A percentile compares a stretch with the other conserved stretches of the same genome.
phyloP scores from a whole-genome alignment of 2,329 filamentous ascomycete genomes.

The Calycina herbarum region DNA sequence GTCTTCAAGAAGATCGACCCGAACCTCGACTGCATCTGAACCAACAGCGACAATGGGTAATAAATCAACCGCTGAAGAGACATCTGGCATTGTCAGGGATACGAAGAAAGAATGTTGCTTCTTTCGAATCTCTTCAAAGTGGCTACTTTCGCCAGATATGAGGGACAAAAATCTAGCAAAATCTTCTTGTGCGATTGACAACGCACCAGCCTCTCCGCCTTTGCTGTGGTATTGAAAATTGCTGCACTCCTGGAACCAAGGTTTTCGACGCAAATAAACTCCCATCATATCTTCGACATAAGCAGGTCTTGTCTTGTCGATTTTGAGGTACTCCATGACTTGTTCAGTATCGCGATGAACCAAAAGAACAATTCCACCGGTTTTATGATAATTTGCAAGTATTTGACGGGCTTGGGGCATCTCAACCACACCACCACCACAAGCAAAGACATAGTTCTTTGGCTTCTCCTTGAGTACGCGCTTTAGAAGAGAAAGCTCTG shows the following conservation, averaged over 20 bases:
- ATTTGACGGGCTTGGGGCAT: constrained; percentile 75
- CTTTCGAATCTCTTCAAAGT: constrained; percentile 55
- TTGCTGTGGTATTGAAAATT: constrained; percentile 93
- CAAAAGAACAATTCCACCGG: constrained; percentile 80
- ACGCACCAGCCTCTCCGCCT: constrained; percentile 41
- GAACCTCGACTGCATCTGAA: constrained; percentile 87
- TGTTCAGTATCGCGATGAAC: constrained; percentile 86
- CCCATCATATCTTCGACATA: constrained; percentile 90
- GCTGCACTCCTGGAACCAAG: constrained; percentile 90
- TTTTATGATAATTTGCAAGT: constrained; percentile 70
- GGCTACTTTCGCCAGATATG: constrained; percentile 63
- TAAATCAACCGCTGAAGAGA: constrained; percentile 61
- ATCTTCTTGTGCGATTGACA: constrained; percentile 49
- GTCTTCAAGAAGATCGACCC: constrained; percentile 87
- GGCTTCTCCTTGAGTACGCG: constrained; percentile 73
- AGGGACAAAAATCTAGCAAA: constrained; percentile 72
- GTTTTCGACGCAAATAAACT: constrained; percentile 85
- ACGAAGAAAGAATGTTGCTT: constrained; percentile 88
- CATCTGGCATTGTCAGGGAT: constrained; percentile 78
- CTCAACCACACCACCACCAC: constrained; percentile 91
- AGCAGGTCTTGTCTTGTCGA: constrained; percentile 87
- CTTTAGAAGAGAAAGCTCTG: constrained; percentile 73
- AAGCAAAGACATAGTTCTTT: constrained; percentile 81
- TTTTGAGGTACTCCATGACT: constrained; percentile 83
- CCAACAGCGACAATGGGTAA: constrained; percentile 77